A percentile compares a stretch with the other conserved stretches of the same genome.
Conservation (phyloP, 2,329 filamentous ascomycete genomes). For the Pseudopyrenochaeta lycopersici region DNA sequence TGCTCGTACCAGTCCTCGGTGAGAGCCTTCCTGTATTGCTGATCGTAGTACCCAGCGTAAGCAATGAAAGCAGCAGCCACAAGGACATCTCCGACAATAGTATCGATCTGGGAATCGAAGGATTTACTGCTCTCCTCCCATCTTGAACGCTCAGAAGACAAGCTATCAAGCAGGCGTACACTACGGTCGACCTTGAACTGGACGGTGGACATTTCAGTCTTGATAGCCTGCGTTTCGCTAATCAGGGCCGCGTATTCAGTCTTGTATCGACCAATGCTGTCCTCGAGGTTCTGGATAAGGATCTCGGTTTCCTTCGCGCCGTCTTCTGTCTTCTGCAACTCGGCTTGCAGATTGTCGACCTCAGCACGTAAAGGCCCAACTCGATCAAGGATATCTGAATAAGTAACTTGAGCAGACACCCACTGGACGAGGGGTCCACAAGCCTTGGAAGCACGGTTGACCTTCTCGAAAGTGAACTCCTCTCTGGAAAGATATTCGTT, state of each 20-base stretch:
- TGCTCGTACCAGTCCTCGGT: slow-evolving; percentile 97
- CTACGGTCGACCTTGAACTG: slow-evolving; percentile 98
- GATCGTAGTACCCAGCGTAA: slow-evolving; percentile 96
- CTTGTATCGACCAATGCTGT: slow-evolving; percentile 95
- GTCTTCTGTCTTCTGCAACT: slow-evolving; percentile 90
- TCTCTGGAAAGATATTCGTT: slow-evolving; percentile 91
- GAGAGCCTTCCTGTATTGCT: slow-evolving; percentile 97
- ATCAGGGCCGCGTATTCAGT: slow-evolving; percentile 94
- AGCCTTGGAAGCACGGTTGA: slow-evolving; percentile 94
- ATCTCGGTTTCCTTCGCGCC: slow-evolving; percentile 91
- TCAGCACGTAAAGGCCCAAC: slow-evolving; percentile 93
- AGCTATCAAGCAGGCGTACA: slow-evolving; percentile 89
- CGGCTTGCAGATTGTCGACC: slow-evolving; percentile 84
- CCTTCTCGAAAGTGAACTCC: slow-evolving; percentile 95
- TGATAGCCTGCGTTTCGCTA: slow-evolving; percentile 96
- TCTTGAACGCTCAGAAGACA: slow-evolving; percentile 89
- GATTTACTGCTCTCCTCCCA: slow-evolving; percentile 99
- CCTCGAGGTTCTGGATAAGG: slow-evolving; percentile 83
- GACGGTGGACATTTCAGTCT: slow-evolving; percentile 93
- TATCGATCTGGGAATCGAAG: slow-evolving; percentile 97
- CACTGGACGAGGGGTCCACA: slow-evolving; percentile 97
- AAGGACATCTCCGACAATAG: slow-evolving; percentile 92
- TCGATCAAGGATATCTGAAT: slow-evolving; percentile 94
- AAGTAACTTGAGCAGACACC: slow-evolving; percentile 96
- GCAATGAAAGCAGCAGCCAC: slow-evolving; percentile 97